These are phyloP conservation scores for Antrodiella citrinella DNA, from an alignment of 768 basidiomycete genomes.

Conservation along the genomic window DNA sequence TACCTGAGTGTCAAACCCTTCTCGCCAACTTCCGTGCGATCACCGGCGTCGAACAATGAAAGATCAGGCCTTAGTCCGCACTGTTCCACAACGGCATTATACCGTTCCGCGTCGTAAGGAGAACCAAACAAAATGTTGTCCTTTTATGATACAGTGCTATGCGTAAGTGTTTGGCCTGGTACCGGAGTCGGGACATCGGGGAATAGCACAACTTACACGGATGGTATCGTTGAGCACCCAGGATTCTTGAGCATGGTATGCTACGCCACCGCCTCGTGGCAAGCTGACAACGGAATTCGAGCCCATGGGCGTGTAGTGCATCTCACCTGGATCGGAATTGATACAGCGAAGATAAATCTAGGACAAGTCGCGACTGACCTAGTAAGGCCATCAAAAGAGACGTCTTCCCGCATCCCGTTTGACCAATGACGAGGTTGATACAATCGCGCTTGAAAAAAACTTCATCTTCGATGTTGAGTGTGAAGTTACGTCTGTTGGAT, in stretches of 20 bases:
- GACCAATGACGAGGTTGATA: slow-evolving; percentile 19
- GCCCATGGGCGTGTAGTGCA: slow-evolving; percentile 23
- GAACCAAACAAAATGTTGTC: slow-evolving; percentile 47
- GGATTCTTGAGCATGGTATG: slow-evolving; percentile 40
- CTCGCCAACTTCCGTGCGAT: slow-evolving; percentile 33
- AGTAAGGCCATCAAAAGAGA: slow-evolving; percentile 21
- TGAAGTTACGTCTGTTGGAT: slow-evolving; percentile 3
- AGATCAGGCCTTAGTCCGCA: slow-evolving; percentile 27
- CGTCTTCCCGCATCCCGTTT: slow-evolving; percentile 20
- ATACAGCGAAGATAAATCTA: too few species aligned
- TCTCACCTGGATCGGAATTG: slow-evolving; percentile 18
- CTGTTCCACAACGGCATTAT: slow-evolving; percentile 32
- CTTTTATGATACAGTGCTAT: slow-evolving; percentile 13
- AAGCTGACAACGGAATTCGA: slow-evolving; percentile 33
- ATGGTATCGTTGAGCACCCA: slow-evolving; percentile 43
- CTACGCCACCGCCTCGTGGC: slow-evolving; percentile 36
- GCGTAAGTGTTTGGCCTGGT: too few species aligned
- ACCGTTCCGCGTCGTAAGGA: slow-evolving; percentile 37
- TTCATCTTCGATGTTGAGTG: slow-evolving; percentile 16
- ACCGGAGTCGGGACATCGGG: too few species aligned
- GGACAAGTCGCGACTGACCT: too few species aligned
- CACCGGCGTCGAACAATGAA: slow-evolving; percentile 25
- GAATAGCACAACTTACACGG: neutral
- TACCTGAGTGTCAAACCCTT: slow-evolving; percentile 31
- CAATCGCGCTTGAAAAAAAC: slow-evolving; percentile 15